Conservation (phyloP, 1,284 basidiomycete genomes). For the Tilletia caries region DNA sequence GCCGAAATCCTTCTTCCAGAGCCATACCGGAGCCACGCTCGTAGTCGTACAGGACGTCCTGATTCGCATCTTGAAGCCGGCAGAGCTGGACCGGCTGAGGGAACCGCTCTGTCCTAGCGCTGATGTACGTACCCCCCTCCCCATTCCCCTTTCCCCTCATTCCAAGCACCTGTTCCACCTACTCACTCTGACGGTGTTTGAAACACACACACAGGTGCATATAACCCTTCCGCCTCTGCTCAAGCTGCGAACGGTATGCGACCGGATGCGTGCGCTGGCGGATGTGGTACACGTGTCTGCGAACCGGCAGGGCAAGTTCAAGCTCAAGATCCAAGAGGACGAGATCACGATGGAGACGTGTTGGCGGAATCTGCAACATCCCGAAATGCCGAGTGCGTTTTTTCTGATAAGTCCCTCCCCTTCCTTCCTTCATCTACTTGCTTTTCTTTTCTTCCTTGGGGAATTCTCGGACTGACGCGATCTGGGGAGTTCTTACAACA, state of each 20-base stretch:
- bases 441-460: neutral
- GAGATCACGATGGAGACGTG: conserved; percentile 43
- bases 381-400: conserved; percentile 24
- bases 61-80: conserved; percentile 48
- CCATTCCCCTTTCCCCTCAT: neutral
- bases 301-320: conserved; percentile 37
- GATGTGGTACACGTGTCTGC: conserved; percentile 40
- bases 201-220: conserved; percentile 26
- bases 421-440: neutral
- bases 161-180: neutral
- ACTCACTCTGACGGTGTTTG: neutral
- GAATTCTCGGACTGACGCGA: too few relatives aligned
- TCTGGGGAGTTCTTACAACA: too few relatives aligned
- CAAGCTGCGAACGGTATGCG: conserved; percentile 45
- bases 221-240: conserved; percentile 47
- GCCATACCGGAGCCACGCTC: conserved; percentile 36
- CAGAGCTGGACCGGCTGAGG: conserved; percentile 45
- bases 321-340: neutral
- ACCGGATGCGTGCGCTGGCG: conserved; percentile 47
- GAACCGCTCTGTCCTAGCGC: conserved; percentile 51
- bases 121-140: conserved; percentile 29
- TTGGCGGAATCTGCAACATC: conserved; percentile 46
- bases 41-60: conserved; percentile 51
- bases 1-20: conserved; percentile 19
- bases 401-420: conserved; percentile 15